These are phyloP conservation scores for Ilyonectria robusta DNA, from an alignment of 2,329 filamentous ascomycete genomes.

Conservation along the genomic window DNA sequence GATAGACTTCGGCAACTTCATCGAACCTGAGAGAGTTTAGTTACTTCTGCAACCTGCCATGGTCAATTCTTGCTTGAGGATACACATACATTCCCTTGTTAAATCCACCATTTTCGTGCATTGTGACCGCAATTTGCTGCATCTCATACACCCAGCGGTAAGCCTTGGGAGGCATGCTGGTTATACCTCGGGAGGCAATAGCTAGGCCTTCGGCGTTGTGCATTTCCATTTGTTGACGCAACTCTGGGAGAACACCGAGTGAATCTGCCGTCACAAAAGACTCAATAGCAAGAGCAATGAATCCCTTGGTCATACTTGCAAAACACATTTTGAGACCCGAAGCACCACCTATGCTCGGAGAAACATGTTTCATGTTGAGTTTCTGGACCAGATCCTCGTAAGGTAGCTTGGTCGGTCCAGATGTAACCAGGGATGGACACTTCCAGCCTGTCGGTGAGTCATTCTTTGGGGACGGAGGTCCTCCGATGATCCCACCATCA, in stretches of 20 bases:
- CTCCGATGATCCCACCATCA: constrained; percentile 72
- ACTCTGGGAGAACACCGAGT: constrained; percentile 72
- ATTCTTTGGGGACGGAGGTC: constrained; percentile 56
- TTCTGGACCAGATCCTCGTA: constrained; percentile 58
- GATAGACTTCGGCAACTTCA: constrained; percentile 74
- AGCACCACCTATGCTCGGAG: constrained; percentile 65
- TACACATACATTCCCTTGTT: constrained; percentile 55
- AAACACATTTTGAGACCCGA: constrained; percentile 78
- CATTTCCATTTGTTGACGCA: constrained; percentile 68
- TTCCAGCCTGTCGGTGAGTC: constrained; percentile 52
- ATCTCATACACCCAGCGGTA: constrained; percentile 86
- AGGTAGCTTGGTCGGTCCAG: constrained; percentile 62
- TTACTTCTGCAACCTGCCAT: neutral
- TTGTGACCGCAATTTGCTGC: constrained; percentile 80
- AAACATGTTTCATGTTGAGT: constrained; percentile 66
- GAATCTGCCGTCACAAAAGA: constrained; percentile 77
- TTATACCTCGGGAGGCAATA: constrained; percentile 65
- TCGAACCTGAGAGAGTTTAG: constrained; percentile 58
- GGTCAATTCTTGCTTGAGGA: neutral
- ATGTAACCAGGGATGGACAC: constrained; percentile 61
- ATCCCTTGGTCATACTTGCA: constrained; percentile 73
- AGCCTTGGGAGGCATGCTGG: constrained; percentile 79
- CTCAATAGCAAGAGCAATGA: constrained; percentile 78
- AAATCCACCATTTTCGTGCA: constrained; percentile 76
- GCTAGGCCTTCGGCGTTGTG: constrained; percentile 63